Evolutionary conservation across 2,329 filamentous ascomycete species (phyloP).

Genomic region (Fusarium globosum): DNA sequence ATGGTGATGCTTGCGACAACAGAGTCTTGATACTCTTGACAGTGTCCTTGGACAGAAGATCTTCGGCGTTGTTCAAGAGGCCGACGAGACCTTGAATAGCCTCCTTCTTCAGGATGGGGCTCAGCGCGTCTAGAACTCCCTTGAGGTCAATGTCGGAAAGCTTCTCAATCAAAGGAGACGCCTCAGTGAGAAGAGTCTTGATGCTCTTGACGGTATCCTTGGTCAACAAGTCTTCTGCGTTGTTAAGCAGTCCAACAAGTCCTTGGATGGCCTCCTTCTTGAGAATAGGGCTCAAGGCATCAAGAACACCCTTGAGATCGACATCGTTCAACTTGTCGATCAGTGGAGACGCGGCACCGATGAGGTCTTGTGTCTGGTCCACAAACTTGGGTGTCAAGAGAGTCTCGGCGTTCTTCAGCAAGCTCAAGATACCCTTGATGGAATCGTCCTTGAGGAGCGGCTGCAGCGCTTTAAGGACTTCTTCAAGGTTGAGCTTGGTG

Average conservation of each 20-base stretch:
- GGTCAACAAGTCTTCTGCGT: slow-evolving; percentile 1
- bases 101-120: slow-evolving; percentile 15
- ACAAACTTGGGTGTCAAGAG: slow-evolving; percentile 42
- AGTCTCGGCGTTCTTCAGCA: slow-evolving; percentile 50
- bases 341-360: slow-evolving; percentile 23
- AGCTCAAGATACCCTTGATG: slow-evolving; percentile 35
- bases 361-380: slow-evolving; percentile 34
- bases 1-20: neutral
- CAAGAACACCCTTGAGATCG: slow-evolving; percentile 15
- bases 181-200: slow-evolving; percentile 8
- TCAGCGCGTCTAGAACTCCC: neutral
- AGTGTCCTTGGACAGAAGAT: slow-evolving; percentile 4
- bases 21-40: slow-evolving; percentile 13
- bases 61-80: slow-evolving; percentile 1
- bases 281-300: slow-evolving; percentile 9
- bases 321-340: slow-evolving; percentile 22
- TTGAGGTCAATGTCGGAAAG: slow-evolving; percentile 5
- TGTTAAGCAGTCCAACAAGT: slow-evolving; percentile 1
- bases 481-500: slow-evolving; percentile 50
- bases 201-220: slow-evolving; percentile 19
- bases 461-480: slow-evolving; percentile 47
- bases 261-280: slow-evolving; percentile 22
- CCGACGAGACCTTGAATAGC: slow-evolving; percentile 11
- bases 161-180: slow-evolving; percentile 9
- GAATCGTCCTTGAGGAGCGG: slow-evolving; percentile 48